Conservation (phyloP, 441 rosid genomes). For the Populus hybrid region DNA sequence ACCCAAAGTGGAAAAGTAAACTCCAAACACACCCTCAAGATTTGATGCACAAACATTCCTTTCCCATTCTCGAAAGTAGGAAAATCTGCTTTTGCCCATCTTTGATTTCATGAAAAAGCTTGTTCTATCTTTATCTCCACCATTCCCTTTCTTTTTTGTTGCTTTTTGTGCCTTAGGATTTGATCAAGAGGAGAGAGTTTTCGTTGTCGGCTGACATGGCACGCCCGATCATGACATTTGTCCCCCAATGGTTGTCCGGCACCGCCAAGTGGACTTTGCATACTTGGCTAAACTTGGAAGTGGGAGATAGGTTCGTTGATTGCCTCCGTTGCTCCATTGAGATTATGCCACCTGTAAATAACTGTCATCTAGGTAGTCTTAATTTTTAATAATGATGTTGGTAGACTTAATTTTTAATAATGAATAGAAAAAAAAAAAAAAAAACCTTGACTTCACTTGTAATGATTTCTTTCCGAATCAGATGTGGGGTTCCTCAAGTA, state of each 20-base stretch:
- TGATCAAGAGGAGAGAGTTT: not conserved
- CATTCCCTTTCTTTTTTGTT: not conserved
- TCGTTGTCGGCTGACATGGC: constrained; percentile 11
- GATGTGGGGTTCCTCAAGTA: no score
- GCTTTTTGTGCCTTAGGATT: not conserved
- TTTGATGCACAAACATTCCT: not conserved
- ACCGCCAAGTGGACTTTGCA: constrained; percentile 21
- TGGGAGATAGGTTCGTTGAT: no score
- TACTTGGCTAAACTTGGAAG: not conserved
- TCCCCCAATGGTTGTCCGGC: constrained; percentile 24
- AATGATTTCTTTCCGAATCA: not conserved
- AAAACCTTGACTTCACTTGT: not conserved
- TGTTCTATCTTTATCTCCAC: no score
- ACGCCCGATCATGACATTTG: constrained; percentile 17
- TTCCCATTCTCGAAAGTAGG: not conserved
- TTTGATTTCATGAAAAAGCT: no score
- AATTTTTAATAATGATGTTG: no score
- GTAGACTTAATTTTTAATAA: no score
- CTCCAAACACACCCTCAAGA: not conserved
- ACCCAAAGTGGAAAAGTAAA: no score
- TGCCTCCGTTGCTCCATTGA: no score
- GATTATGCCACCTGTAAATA: no score
- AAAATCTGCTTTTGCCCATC: no score
- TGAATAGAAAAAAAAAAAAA: no score
- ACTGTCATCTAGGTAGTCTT: no score